Percentiles rank a stretch among this genome's conserved stretches.
phyloP scores from a whole-genome alignment of 768 basidiomycete species.

The Suillus subluteus region DNA sequence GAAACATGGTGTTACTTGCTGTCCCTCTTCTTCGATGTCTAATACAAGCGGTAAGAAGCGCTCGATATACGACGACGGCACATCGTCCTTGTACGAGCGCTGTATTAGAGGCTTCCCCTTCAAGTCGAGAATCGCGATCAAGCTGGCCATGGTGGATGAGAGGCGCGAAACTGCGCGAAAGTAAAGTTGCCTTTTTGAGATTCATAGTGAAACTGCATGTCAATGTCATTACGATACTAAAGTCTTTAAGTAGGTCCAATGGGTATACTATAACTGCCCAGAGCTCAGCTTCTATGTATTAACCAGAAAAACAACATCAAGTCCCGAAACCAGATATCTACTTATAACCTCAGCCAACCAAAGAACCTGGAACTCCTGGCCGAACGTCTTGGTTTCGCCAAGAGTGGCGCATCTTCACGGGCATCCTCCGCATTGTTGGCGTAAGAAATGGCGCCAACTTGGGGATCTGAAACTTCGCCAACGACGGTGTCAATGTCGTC shows the following conservation, averaged over 20 bases:
- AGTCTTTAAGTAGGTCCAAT: not conserved
- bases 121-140: constrained; percentile 95
- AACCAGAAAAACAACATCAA: not conserved
- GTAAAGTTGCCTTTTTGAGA: constrained; percentile 7
- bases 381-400: not conserved
- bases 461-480: constrained; percentile 3
- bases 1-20: constrained; percentile 96
- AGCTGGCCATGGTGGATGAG: constrained; percentile 49
- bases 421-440: not conserved
- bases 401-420: not conserved
- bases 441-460: not conserved
- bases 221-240: not conserved
- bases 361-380: not conserved
- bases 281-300: not conserved
- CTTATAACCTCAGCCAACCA: constrained; percentile 1
- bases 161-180: constrained; percentile 1
- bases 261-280: not conserved
- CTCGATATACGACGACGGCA: constrained; percentile 86
- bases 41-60: constrained; percentile 91
- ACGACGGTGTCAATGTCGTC: not conserved
- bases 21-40: constrained; percentile 96
- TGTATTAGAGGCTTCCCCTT: constrained; percentile 99
- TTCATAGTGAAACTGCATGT: not conserved
- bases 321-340: not conserved
- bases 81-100: constrained; percentile 95